Base-by-base conservation (phyloP, 163 green algal species). In the Chlorella variabilis region DNA sequence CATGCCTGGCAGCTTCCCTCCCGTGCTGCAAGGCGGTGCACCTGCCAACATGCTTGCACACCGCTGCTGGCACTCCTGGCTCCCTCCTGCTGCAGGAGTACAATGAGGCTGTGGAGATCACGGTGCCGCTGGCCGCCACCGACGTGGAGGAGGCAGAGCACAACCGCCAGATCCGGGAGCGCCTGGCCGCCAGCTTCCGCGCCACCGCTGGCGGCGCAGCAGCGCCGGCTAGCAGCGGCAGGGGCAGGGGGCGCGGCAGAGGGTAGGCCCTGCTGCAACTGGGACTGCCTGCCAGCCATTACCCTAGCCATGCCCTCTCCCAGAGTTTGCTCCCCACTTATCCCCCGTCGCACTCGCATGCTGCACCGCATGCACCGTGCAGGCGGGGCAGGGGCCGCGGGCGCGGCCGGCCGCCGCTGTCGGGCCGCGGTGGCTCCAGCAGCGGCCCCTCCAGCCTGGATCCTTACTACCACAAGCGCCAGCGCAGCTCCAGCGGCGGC, bases 101-200 rank as follows among this genome's bases (percentile, higher is more conserved):
- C 73, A 81, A 89, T n/a, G 71, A 89, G 54, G 77, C 73, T 4
- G 76, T 80, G 3, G 83, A 86, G 45, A 83, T 88, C 25, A 70
- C 54, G 20, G 29, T 78, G 9, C 36, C 48, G 9, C 48, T 23
- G 17, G 2, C 70, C 4, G 33, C 23, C 9, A n/a, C 34, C 1
- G 70, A 85, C 29, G 33, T 21, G 18, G 83, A 86, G 13, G 77
- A 78, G 7, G 81, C 54, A 5, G 73, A 87, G 42, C 70, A 75
- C 49, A 87, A 82, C 36, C 83, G 59, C 6, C n/a, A 58, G 4
- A 78, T 84, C 11, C 68, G 54, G 11, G 33, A 78, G 45, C 67
- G 67, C 15, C 71, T 87, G 49, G 42, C 82, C 4, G 71, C 80
- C 45, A 48, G 66, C 38, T 48, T 87, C 9, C 59, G 39, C 4